Conservation (phyloP, 352 stramenopile genomes). For the Globisporangium yorkense region DNA sequence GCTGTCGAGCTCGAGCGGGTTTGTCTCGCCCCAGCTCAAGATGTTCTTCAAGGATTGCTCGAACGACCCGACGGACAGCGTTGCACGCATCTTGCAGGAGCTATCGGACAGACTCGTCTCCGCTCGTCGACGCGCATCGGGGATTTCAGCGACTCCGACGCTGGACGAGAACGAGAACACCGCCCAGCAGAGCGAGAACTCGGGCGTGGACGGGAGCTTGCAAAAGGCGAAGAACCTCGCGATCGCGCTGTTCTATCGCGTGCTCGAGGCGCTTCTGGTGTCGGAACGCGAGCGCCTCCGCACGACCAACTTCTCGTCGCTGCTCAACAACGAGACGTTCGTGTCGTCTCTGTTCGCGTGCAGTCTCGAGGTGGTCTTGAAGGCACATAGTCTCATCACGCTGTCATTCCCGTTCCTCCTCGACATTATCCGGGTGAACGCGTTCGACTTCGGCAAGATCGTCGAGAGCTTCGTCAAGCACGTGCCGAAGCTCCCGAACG, state of each 20-base stretch:
- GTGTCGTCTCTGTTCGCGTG: conserved; percentile 74
- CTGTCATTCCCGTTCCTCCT: conserved; percentile 81
- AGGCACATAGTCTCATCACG: conserved; percentile 81
- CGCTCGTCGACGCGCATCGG: conserved; percentile 20
- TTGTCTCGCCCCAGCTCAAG: conserved; percentile 41
- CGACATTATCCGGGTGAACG: conserved; percentile 65
- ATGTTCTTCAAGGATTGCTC: conserved; percentile 56
- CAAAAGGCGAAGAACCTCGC: conserved; percentile 63
- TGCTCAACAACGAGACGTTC: conserved; percentile 81
- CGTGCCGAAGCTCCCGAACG: conserved; percentile 55
- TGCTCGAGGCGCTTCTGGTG: conserved; percentile 69
- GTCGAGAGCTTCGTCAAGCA: conserved; percentile 87
- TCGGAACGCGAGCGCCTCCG: conserved; percentile 63
- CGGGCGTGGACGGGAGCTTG: conserved; percentile 70
- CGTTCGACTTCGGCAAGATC: conserved; percentile 84
- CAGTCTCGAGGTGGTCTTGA: conserved; percentile 79
- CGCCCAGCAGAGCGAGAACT: conserved; percentile 16
- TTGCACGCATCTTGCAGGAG: conserved; percentile 39
- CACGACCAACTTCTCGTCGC: conserved; percentile 66
- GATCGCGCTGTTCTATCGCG: conserved; percentile 73
- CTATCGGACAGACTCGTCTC: conserved; percentile 47
- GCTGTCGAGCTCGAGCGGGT: conserved; percentile 19
- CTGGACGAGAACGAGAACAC: conserved; percentile 9
- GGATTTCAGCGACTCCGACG: conserved; percentile 1
- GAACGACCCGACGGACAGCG: conserved; percentile 47